These are phyloP conservation scores for Cichorium intybus DNA, from an alignment of 140 eudicot species.

Conservation along the genomic window DNA sequence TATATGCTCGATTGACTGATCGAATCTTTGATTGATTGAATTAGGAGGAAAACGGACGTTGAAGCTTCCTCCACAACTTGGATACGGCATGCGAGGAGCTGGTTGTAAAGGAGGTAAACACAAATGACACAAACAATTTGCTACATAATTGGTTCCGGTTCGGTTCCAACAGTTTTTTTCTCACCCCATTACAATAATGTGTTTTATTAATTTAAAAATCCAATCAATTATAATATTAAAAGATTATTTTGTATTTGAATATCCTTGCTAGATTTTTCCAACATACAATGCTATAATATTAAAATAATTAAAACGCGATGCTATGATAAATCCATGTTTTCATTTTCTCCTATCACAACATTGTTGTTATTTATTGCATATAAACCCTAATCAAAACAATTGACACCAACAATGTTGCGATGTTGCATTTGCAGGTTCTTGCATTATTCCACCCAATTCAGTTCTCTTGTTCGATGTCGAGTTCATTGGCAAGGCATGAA, in stretches of 20 bases:
- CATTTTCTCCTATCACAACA: too few species aligned
- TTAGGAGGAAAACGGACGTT: constrained; percentile 79
- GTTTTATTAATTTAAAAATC: too few species aligned
- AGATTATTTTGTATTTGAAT: too few species aligned
- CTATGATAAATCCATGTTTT: too few species aligned
- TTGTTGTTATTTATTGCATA: too few species aligned
- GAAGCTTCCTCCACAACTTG: constrained; percentile 81
- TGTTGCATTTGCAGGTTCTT: constrained; percentile 56
- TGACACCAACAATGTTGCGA: not conserved
- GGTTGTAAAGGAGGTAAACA: constrained; percentile 87
- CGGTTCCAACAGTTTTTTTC: too few species aligned
- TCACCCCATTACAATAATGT: too few species aligned
- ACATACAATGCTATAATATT: too few species aligned
- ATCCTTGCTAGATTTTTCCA: too few species aligned
- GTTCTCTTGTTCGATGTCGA: constrained; percentile 86
- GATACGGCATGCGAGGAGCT: constrained; percentile 87
- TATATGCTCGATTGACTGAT: not conserved
- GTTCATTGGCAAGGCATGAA: constrained; percentile 79
- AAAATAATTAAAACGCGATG: too few species aligned
- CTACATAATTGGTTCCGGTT: too few species aligned
- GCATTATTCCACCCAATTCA: constrained; percentile 91
- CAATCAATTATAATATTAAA: too few species aligned
- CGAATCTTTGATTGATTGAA: not conserved
- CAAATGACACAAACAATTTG: not conserved
- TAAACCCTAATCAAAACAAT: not conserved